phyloP scores from a whole-genome alignment of 1,139 yeast genomes.

The Protomyces macrosporus region DNA sequence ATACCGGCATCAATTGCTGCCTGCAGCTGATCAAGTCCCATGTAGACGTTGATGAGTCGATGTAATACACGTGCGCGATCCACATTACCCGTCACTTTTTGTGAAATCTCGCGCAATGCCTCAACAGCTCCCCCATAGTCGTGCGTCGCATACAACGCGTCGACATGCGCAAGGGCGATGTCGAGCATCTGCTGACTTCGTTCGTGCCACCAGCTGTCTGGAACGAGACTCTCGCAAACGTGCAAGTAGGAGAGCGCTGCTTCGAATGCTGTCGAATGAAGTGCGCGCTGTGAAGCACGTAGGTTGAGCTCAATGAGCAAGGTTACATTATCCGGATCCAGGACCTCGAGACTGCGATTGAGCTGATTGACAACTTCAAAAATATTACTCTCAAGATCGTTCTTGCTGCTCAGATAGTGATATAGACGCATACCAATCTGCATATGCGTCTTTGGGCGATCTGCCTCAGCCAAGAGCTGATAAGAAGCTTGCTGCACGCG shows the following conservation, averaged over 20 bases:
- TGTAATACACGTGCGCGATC: constrained; percentile 1
- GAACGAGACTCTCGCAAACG: constrained; percentile 3
- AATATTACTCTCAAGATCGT: neutral
- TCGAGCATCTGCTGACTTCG: neutral
- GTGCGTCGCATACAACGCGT: constrained; percentile 14
- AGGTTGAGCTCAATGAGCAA: constrained; percentile 18
- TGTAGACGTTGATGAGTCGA: constrained; percentile 7
- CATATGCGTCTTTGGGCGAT: constrained; percentile 12
- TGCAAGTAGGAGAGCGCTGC: constrained; percentile 11
- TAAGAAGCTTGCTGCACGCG: constrained; percentile 26
- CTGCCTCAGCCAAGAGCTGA: constrained; percentile 4
- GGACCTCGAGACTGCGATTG: constrained; percentile 11
- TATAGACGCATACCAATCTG: constrained; percentile 13
- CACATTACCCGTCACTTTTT: neutral
- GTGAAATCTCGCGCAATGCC: neutral
- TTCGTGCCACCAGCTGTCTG: constrained; percentile 13
- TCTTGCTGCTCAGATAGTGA: neutral
- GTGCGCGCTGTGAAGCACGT: constrained; percentile 18
- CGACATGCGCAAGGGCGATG: constrained; percentile 11
- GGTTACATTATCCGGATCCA: neutral
- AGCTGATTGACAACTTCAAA: constrained; percentile 22
- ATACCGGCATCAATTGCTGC: constrained; percentile 14
- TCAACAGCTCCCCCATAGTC: constrained; percentile 7
- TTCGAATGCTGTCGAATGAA: constrained; percentile 19
- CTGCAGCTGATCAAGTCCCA: constrained; percentile 19